These are phyloP conservation scores for Ceratobasidium sp. DNA, from an alignment of 1,284 basidiomycete species.

Conservation along the genomic window DNA sequence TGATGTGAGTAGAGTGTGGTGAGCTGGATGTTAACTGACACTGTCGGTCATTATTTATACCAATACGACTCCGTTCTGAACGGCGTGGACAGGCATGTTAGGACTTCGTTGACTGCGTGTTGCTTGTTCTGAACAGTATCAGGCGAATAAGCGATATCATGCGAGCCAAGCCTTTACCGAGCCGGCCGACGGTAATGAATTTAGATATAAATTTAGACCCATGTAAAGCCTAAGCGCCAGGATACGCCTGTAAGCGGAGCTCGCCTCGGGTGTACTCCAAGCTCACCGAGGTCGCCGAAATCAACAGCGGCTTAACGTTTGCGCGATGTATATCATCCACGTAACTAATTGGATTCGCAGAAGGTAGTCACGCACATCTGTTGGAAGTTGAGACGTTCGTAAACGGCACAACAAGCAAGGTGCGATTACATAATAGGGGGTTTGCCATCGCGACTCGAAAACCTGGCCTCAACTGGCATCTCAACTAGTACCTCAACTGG, in stretches of 20 bases:
- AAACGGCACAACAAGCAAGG: no score
- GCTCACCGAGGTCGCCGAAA: constrained; percentile 7
- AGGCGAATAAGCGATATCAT: constrained; percentile 11
- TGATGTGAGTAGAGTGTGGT: not conserved
- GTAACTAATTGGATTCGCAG: no score
- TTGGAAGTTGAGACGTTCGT: no score
- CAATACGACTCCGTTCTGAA: not conserved
- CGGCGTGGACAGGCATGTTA: not conserved
- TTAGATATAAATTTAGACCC: not conserved
- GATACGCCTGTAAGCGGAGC: not conserved
- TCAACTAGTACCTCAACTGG: no score
- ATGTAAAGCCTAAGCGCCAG: not conserved
- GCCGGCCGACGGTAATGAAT: not conserved
- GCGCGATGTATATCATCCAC: no score
- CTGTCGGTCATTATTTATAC: not conserved
- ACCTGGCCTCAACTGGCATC: no score
- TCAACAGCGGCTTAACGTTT: not conserved
- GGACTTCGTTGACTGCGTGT: not conserved
- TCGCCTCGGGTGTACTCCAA: not conserved
- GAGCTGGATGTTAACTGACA: not conserved
- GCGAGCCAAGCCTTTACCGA: not conserved
- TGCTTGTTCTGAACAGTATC: not conserved
- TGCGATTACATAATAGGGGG: no score
- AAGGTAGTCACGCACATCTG: no score
- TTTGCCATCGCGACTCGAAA: no score